Evolutionary conservation across 2,329 filamentous ascomycete species (phyloP), one percentile per base, ranked within the genome.

Genomic region (Scopulariopsis brevicaulis): DNA sequence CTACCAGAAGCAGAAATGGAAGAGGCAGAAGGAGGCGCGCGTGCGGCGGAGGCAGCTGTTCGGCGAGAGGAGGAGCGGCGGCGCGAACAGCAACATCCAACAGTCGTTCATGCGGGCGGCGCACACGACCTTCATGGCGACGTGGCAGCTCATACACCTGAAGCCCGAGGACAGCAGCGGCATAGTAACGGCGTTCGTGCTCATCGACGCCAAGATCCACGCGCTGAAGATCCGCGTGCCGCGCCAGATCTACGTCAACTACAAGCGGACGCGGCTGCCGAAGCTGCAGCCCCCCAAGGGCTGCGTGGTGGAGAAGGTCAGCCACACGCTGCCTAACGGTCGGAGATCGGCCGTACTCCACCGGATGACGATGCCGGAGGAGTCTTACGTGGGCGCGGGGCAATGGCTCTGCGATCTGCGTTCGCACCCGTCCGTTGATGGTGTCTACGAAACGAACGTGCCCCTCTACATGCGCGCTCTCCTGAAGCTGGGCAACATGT

Each of bases 1-100:
- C 66, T 97, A 97, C 66, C 94, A 99, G 69, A 99, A 99, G 72
- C 84, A 92, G 74, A 99, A 99, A 72, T 99, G 94, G 94, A 96
- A 93, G 74, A 87, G 97, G 43, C 94, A 99, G 69, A 96, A 91
- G 67, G 88, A 96, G 69, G 91, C 93, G 37, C 84, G 94, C 24
- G 80, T 86, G 60, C 85, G 93, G 51, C 82, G 95, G 62, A 83
- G 93, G 54, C 94, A 99, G 69, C 77, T 99, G 1, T 99, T 99
- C 65, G 94, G 94, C 60, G 93, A 99, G 65, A 86, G 87, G 59
- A 82, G 85, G 60, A 48, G 68, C 63, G 48, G 46, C 25, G 56
- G 57, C 12, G 28, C 8, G 28, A 86, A 86, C 58, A 81, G 71
- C 67, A 83, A 84, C 61, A 81, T 87, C 63, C 82, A 85, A 64